Conservation (phyloP, 1,139 yeast genomes). For the Lodderomyces margitis region DNA sequence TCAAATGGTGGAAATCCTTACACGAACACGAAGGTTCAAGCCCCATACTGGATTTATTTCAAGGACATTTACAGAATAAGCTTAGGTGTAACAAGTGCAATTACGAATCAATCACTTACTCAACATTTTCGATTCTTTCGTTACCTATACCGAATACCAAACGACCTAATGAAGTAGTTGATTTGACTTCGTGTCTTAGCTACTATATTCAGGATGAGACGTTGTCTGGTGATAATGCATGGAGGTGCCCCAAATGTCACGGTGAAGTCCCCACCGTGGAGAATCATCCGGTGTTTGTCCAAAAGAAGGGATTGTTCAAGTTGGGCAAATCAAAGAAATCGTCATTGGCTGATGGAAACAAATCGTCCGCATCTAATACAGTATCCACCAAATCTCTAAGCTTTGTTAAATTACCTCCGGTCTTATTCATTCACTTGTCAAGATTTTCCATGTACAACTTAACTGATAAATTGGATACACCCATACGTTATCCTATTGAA, state of each 20-base stretch:
- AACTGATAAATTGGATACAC: slow-evolving; percentile 55
- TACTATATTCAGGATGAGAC: slow-evolving; percentile 69
- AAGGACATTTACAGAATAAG: slow-evolving; percentile 67
- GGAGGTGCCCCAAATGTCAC: slow-evolving; percentile 75
- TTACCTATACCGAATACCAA: slow-evolving; percentile 57
- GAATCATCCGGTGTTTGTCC: slow-evolving; percentile 39
- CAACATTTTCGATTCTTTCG: slow-evolving; percentile 63
- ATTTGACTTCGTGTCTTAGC: slow-evolving; percentile 60
- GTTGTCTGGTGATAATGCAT: slow-evolving; percentile 69
- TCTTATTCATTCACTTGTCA: slow-evolving; percentile 63
- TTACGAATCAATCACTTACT: slow-evolving; percentile 53
- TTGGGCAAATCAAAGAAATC: slow-evolving; percentile 28
- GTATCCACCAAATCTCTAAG: slow-evolving; percentile 48
- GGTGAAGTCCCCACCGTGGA: slow-evolving; percentile 30
- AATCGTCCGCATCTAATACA: slow-evolving; percentile 20
- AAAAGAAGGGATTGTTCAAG: slow-evolving; percentile 35
- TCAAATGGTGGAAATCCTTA: slow-evolving; percentile 55
- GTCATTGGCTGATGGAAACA: slow-evolving; percentile 1
- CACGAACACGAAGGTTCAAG: slow-evolving; percentile 59
- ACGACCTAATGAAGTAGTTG: slow-evolving; percentile 25
- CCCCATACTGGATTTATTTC: slow-evolving; percentile 61
- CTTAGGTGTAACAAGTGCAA: slow-evolving; percentile 66
- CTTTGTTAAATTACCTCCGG: slow-evolving; percentile 63
- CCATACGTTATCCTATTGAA: slow-evolving; percentile 51
- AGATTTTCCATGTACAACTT: slow-evolving; percentile 54